Base-by-base conservation (phyloP, 2,329 filamentous ascomycete species). In the Alternaria novae-zelandiae region DNA sequence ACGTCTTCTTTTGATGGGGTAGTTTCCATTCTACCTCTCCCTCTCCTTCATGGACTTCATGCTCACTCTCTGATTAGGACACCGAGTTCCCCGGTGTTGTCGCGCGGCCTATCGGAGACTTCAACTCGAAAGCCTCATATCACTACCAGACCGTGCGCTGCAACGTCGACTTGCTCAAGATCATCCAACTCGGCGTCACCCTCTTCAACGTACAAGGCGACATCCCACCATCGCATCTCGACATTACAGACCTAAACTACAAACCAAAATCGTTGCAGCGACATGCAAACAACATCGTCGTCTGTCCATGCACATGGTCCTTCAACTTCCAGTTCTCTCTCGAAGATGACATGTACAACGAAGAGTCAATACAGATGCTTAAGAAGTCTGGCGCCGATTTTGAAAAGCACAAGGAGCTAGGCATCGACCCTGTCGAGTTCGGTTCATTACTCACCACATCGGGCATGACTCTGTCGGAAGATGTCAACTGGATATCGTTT, bases 61-160 rank as follows among this genome's bases (percentile, higher is more conserved):
- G 56, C 72, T 77, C 56, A 77, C 63, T 43, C 30, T 45, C 17
- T 13, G 17, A 28, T 55, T 20, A 97, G 94, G 96, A 99, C 79
- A 97, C 96, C 23, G 95, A 98, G 79, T 99, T 99, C 73, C 96
- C 96, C n/a, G 96, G 96, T 61, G 94, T 99, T 57, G 95, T 99
- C 57, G 93, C 95, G 25, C 89, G 96, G 70, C 96, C 96, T 2
- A 98, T 99, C 86, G 96, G 96, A 53, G 89, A 91, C 59, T 99
- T 99, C 80, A 89, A 91, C 63, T 96, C 92, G 63, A 98, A 97
- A 83, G 96, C 94, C 69, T 95, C 97, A 74, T 99, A 99, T 78
- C 96, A 99, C 79, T 99, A 99, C 82, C 96, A 99, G 84, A 98
- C 95, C 64, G 86, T 99, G 50, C 92, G 96, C 65, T 96, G 94